A percentile compares a stretch with the other conserved stretches of the same genome.
Evolutionary conservation across 768 basidiomycete species (phyloP).

Genomic region (Nidularia pulvinata): DNA sequence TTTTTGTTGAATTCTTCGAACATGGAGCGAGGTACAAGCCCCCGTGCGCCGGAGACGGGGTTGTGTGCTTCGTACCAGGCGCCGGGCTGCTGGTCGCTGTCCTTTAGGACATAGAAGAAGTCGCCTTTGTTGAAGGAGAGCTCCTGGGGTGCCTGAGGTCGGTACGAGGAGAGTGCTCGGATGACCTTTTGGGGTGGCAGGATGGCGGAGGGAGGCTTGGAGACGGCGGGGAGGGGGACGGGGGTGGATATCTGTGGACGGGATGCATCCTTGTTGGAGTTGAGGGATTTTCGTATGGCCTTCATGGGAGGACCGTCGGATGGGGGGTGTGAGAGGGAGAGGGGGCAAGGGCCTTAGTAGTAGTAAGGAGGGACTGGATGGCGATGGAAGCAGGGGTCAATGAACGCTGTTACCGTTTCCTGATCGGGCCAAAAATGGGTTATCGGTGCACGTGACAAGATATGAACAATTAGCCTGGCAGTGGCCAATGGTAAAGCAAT

Average conservation of each 20-base stretch:
- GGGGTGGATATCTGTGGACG: constrained; percentile 73
- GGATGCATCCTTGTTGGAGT: constrained; percentile 56
- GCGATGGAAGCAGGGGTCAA: neutral
- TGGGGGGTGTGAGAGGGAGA: constrained; percentile 7
- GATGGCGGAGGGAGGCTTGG: constrained; percentile 69
- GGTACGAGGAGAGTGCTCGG: constrained; percentile 70
- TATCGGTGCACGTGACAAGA: constrained; percentile 7
- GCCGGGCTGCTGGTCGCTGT: constrained; percentile 46
- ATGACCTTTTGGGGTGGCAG: constrained; percentile 95
- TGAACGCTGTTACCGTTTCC: neutral
- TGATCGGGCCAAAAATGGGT: neutral
- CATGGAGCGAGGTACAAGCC: constrained; percentile 82
- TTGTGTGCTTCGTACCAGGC: constrained; percentile 95
- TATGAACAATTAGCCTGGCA: constrained; percentile 10
- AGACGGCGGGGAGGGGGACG: constrained; percentile 61
- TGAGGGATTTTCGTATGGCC: constrained; percentile 81
- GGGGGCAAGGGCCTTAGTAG: constrained; percentile 2
- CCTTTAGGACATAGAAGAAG: constrained; percentile 94
- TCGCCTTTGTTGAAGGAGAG: constrained; percentile 93
- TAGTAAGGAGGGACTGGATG: neutral
- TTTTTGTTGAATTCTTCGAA: constrained; percentile 93
- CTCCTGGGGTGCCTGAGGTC: constrained; percentile 76
- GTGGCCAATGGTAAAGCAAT: too few species aligned
- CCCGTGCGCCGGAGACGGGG: constrained; percentile 87
- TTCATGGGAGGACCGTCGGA: constrained; percentile 52